Base-by-base conservation (phyloP, 1,139 yeast species). In the Komagataea norvegica region DNA sequence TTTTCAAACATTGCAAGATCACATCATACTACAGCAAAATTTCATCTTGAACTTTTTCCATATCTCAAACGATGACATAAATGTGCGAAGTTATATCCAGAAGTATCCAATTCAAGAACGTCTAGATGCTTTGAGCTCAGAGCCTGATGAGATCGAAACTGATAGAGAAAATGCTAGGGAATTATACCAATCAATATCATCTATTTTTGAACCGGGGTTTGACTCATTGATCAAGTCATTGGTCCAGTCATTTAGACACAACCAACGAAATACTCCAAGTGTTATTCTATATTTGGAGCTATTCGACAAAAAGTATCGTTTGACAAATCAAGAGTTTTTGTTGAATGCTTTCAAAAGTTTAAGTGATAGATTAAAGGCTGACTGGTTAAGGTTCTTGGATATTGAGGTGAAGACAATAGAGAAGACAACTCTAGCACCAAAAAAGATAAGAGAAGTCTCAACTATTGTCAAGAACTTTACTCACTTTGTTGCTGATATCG, bases 31-130 rank as follows among this genome's bases (percentile, higher is more conserved):
- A 10, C 77, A 85, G 34, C 95, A 85, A 49, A 78, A 74, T 49
- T 79, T 86, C 43, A 55, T 82, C 14, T 75, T 75, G 9, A 64
- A 62, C 14, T 69, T 87, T 41, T 87, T 88, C 62, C 93, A 85
- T 46, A 62, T 79, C 15, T 68, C 78, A 2, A 69, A 69, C 33
- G 63, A 67, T 2, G 62, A 61, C 14, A 46, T 63, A 4, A 67
- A 67, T 24, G 82, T 76, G 47, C 61, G 67, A 7, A 75, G 70
- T 8, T 78, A 67, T 49, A 59, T 81, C 17, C 57, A 60, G 10
- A 50, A 51, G 11, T 51, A 57, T 24, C 54, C 55, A 13, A 23
- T 47, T 3, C 29, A 40, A 2, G 29, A 32, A 2, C 46, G 55
- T 15, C 22, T 38, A 8, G 10, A 25, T 0, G 31, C 49, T 13